Evolutionary conservation across 208 protist species (phyloP).

Genomic region (Tetramitus jugosus): DNA sequence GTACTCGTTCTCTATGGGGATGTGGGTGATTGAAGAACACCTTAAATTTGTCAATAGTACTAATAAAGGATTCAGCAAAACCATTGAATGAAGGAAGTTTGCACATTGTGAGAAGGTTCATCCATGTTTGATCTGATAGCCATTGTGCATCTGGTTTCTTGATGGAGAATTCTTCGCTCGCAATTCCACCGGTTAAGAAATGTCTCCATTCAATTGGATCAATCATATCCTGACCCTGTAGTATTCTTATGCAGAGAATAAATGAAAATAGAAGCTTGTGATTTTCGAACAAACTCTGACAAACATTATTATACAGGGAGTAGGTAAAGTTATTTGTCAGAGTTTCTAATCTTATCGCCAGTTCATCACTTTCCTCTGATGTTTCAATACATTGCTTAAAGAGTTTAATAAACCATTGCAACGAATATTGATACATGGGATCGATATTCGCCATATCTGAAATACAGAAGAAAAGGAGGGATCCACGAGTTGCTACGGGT

Average conservation of each 20-base stretch:
- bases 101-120: conserved; percentile 71
- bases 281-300: conserved; percentile 68
- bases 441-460: conserved; percentile 82
- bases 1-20: conserved; percentile 67
- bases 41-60: conserved; percentile 59
- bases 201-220: conserved; percentile 66
- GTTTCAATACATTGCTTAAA: conserved; percentile 83
- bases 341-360: conserved; percentile 48
- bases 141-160: conserved; percentile 66
- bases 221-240: conserved; percentile 30
- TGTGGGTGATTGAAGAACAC: conserved; percentile 77
- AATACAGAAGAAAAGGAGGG: conserved; percentile 94
- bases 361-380: conserved; percentile 50
- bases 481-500: conserved; percentile 81
- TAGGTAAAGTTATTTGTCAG: conserved; percentile 92
- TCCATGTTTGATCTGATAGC: conserved; percentile 85
- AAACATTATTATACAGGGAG: conserved; percentile 92
- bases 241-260: conserved; percentile 33
- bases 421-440: conserved; percentile 94
- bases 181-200: conserved; percentile 41
- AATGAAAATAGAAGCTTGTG: conserved; percentile 65
- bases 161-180: conserved; percentile 43
- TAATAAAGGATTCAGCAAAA: conserved; percentile 61
- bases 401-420: conserved; percentile 93
- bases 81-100: conserved; percentile 72